phyloP scores from a whole-genome alignment of 2,329 filamentous ascomycete genomes.

The Davidsoniella neocaledoniae region DNA sequence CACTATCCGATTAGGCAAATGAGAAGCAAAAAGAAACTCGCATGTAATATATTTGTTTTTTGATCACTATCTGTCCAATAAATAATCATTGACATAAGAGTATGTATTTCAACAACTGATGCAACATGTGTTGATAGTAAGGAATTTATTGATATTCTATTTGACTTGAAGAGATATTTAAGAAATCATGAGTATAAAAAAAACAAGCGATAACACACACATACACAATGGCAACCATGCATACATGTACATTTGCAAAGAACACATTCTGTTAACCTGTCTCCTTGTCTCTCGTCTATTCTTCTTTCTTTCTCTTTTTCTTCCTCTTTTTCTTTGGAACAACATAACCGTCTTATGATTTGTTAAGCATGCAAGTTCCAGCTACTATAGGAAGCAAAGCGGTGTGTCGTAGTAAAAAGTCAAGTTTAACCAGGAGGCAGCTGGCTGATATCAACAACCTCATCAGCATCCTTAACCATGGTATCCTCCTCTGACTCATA shows the following conservation, averaged over 20 bases:
- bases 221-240: neutral
- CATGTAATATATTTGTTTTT: neutral
- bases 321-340: neutral
- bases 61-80: neutral
- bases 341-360: neutral
- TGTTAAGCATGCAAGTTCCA: slow-evolving; percentile 27
- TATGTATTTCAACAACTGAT: neutral
- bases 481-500: slow-evolving; percentile 55
- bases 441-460: slow-evolving; percentile 86
- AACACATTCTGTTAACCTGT: slow-evolving; percentile 13
- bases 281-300: slow-evolving; percentile 7
- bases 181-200: neutral
- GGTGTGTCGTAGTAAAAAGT: slow-evolving; percentile 5
- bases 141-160: neutral
- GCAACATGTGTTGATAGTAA: neutral
- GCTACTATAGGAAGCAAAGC: neutral
- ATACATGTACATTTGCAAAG: slow-evolving; percentile 1
- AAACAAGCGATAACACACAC: neutral
- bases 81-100: neutral
- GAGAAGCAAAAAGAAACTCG: neutral
- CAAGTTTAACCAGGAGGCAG: slow-evolving; percentile 65
- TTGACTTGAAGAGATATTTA: neutral
- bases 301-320: neutral
- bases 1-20: neutral
- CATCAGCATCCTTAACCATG: slow-evolving; percentile 69